A percentile compares a stretch with the other conserved stretches of the same genome.
Conservation (phyloP, 768 basidiomycete genomes). For the Lactarius hengduanensis region DNA sequence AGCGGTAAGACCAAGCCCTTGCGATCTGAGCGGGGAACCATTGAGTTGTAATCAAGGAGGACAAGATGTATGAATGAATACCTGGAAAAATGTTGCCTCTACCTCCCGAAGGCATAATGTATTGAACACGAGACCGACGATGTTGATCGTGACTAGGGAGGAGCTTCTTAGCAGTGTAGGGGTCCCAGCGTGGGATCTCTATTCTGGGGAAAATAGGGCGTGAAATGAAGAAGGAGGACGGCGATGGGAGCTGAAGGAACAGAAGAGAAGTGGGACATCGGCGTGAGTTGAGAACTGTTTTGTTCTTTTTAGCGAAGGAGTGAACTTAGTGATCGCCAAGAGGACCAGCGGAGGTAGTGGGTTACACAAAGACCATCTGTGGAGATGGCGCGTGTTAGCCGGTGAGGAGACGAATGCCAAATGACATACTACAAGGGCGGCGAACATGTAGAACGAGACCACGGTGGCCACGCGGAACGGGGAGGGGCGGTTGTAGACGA, state of each 20-base stretch:
- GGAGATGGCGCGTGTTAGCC: slow-evolving; percentile 21
- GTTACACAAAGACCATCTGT: slow-evolving; percentile 54
- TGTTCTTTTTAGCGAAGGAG: slow-evolving; percentile 52
- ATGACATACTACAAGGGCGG: slow-evolving; percentile 65
- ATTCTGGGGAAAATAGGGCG: slow-evolving; percentile 49
- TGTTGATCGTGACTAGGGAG: slow-evolving; percentile 65
- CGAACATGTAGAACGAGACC: slow-evolving; percentile 74
- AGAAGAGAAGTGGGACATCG: slow-evolving; percentile 70
- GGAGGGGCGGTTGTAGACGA: slow-evolving; percentile 35
- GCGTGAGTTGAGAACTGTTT: slow-evolving; percentile 68
- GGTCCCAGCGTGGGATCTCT: slow-evolving; percentile 57
- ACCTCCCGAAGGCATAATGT: slow-evolving; percentile 75
- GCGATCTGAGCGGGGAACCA: slow-evolving; percentile 58
- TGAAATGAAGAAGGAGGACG: slow-evolving; percentile 58
- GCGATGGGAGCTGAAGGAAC: slow-evolving; percentile 64
- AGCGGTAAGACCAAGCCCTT: slow-evolving; percentile 80
- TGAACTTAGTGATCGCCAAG: slow-evolving; percentile 10
- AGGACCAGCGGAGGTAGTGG: slow-evolving; percentile 7
- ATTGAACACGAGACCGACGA: slow-evolving; percentile 76
- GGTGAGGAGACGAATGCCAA: slow-evolving; percentile 4
- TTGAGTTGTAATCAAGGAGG: neutral
- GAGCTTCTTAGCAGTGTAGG: slow-evolving; percentile 54
- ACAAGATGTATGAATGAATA: slow-evolving; percentile 30
- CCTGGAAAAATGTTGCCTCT: slow-evolving; percentile 82
- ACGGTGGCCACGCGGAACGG: slow-evolving; percentile 62